Evolutionary conservation across 2,329 filamentous ascomycete genomes (phyloP), one percentile per base, ranked within the genome.

Genomic region (Verticillium tricorpus): DNA sequence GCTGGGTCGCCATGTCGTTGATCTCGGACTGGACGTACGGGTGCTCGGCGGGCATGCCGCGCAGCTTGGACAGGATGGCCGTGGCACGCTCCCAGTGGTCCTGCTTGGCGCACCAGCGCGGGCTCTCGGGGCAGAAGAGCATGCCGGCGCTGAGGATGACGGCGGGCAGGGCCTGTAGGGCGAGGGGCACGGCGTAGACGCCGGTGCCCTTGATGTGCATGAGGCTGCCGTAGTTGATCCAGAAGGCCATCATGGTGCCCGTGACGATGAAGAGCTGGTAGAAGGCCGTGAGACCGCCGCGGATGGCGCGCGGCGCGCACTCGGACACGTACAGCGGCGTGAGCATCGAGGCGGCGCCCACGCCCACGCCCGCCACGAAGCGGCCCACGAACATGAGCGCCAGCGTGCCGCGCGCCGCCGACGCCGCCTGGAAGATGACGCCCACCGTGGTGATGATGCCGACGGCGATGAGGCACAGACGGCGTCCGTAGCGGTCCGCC

Each of bases 81-180:
- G 80, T 82, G 1, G 88, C 85, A 50, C 83, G 78, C 63, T 91
- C 88, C 87, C 87, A 90, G 65, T 87, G 81, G 67, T 90, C 87
- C 67, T 85, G 81, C 66, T 86, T 85, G 28, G 88, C 89, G 28
- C 89, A 82, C 83, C 85, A 91, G 66, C 89, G 82, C 15, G 88
- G 88, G 7, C 85, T 89, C 65, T 83, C 81, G 12, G 79, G 79
- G 69, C 86, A 88, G 58, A 88, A 71, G 1, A 84, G 69, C 80
- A 91, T 89, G 66, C 85, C 85, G 17, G 77, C 35, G 34, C 88
- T 76, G 15, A 91, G 78, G 34, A 54, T 12, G 11, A 25, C 66
- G 1, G 88, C 87, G 0, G 89, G 88, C 3, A 90, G 76, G 59
- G 80, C 82, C 72, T 91, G 89, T 63, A 90, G 79, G 11, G 84